phyloP scores from a whole-genome alignment of 805 yeast species.

The Saturnispora galanensis region DNA sequence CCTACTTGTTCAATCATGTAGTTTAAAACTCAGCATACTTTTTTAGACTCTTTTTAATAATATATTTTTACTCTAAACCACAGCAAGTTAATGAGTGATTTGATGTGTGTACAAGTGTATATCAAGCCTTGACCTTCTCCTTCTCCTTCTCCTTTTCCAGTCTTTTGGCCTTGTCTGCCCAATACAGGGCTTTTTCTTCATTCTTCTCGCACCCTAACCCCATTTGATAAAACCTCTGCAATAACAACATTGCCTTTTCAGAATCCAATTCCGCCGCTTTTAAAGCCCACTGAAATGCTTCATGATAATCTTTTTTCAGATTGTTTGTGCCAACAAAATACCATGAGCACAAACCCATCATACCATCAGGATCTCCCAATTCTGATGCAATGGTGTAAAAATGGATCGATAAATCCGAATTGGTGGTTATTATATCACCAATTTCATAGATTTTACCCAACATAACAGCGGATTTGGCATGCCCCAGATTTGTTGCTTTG shows the following conservation, averaged over 20 bases:
- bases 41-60: no score
- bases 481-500: conserved; percentile 83
- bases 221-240: conserved; percentile 74
- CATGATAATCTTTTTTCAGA: conserved; percentile 67
- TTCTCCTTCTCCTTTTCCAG: background rate
- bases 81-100: background rate
- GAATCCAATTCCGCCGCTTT: conserved; percentile 70
- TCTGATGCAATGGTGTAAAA: conserved; percentile 87
- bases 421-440: conserved; percentile 68
- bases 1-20: conserved; percentile 69
- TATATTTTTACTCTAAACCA: no score
- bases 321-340: conserved; percentile 86
- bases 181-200: conserved; percentile 46
- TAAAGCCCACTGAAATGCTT: conserved; percentile 92
- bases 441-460: conserved; percentile 79
- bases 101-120: background rate
- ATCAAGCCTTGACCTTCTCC: background rate
- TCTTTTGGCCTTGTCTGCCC: conserved; percentile 71
- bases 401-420: conserved; percentile 77
- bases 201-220: conserved; percentile 78
- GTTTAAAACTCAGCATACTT: conserved; percentile 4
- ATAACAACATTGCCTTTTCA: conserved; percentile 76
- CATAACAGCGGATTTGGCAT: conserved; percentile 66
- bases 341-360: conserved; percentile 96
- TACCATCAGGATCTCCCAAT: conserved; percentile 78